Conservation (phyloP, 305 asterid species). For the Ruellia speciosa region DNA sequence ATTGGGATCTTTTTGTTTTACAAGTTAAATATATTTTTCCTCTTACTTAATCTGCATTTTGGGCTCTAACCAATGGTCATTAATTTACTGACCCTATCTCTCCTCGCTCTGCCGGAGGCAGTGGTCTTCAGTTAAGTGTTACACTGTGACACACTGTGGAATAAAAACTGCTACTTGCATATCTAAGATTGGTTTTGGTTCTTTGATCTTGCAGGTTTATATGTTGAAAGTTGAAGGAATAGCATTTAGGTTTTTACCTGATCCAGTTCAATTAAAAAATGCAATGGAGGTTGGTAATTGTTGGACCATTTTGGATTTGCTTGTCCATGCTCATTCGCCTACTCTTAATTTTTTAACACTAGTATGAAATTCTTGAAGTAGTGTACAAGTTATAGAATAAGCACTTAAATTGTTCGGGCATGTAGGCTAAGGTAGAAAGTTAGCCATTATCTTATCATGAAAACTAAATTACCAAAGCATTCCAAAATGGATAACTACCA, state of each 20-base stretch:
- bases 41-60: too few species aligned
- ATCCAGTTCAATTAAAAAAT: constrained; percentile 84
- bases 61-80: too few species aligned
- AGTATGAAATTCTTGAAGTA: background rate
- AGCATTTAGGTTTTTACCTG: constrained; percentile 91
- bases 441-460: background rate
- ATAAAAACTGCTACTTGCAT: background rate
- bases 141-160: too few species aligned
- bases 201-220: constrained; percentile 52
- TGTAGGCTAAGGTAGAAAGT: background rate
- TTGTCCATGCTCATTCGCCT: background rate
- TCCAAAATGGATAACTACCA: background rate
- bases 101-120: too few species aligned
- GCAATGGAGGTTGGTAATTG: constrained; percentile 70
- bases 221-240: constrained; percentile 98
- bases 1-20: too few species aligned
- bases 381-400: background rate
- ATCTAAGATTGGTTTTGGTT: constrained; percentile 9
- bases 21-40: too few species aligned
- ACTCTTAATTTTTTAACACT: background rate
- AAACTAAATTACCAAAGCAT: background rate
- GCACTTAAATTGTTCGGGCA: background rate
- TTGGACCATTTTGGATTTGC: constrained; percentile 3
- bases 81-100: too few species aligned
- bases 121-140: too few species aligned